Evolutionary conservation across 352 stramenopile species (phyloP), one percentile per base, ranked within the genome.

Genomic region (Bremia lactucae): DNA sequence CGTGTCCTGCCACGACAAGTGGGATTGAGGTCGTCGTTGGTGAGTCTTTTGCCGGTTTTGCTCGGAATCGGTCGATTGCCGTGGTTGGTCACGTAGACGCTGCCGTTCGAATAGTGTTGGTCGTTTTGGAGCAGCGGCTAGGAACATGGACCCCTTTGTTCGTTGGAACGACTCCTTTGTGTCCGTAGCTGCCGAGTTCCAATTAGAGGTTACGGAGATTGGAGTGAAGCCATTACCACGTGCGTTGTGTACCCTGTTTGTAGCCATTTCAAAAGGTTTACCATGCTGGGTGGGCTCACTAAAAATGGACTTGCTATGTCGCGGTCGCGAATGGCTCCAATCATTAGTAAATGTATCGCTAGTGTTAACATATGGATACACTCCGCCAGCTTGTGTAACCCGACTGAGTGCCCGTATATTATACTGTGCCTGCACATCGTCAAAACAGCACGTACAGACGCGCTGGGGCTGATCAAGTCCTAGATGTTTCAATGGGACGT

Each of bases 371-470:
- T 52, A 52, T 20, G 44, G 47, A 26, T 66, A 51, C 10, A 52
- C 23, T 26, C 50, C 55, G 20, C 50, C 50, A 14, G 49, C 54
- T 6, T 46, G 52, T 6, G 44, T 60, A 8, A 63, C 57, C 8
- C 42, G 63, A 23, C 52, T 44, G 7, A 55, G 46, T 18, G 63
- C 63, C 4, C 56, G 60, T 7, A 53, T 48, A 14, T 59, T 79
- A 16, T 73, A 63, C 19, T 74, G 57, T 10, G 74, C 59, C 52
- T 83, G 68, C 8, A 88, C 38, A 10, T 57, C 49, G 16, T 74
- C 65, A 50, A 83, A 75, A 51, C 76, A 88, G 10, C 46, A 49
- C 2, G 55, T 53, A 39, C 81, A 94, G 6, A 94, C 75, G 11
- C 81, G 61, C 29, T 89, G 63, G 2, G 72, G 66, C 5, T 72